Base-by-base conservation (phyloP, 2,329 filamentous ascomycete species). In the Ceratocystiopsis minuta region DNA sequence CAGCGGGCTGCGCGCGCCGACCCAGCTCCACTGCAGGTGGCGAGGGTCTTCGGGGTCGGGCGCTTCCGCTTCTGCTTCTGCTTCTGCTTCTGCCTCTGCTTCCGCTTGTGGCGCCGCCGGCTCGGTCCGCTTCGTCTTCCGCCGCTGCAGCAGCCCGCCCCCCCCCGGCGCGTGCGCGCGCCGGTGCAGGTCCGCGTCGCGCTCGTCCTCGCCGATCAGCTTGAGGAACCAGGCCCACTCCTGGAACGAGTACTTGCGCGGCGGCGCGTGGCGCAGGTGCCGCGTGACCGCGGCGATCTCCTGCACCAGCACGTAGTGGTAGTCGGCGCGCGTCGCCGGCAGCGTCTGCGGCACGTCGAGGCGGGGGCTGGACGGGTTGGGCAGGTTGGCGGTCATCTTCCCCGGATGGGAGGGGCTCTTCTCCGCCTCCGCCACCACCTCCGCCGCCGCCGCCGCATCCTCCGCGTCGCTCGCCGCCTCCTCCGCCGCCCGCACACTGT, bases 181-280 rank as follows among this genome's bases (percentile, higher is more conserved):
- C 4, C 58, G 55, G 51, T 78, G 73, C 16, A 59, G 67, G 6
- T 60, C 56, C 2, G 68, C 59, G 48, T 62, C 62, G 42, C 58
- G 59, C 52, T 78, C 72, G 53, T 77, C 71, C 52, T 77, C 72
- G 38, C 73, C 73, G n/a, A 93, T 81, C 31, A 94, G 66, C 17
- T 73, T 71, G 9, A 87, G 77, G 51, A 84, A 90, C 63, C 83
- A 82, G 0, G 80, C 80, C 87, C 86, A 93, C 54, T 93, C 80
- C 49, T 86, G 75, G 48, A 86, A 95, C 0, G 64, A 67, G 55
- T 94, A 95, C 42, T 67, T 69, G 43, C 75, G 76, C 0, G 68
- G 65, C 2, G 71, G 67, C 5, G 66, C 58, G 37, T 63, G 57
- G 16, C 71, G 68, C 32, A 81, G 61, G 53, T 90, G 73, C 38